Evolutionary conservation across 345 rosid genomes (phyloP), one percentile per base, ranked within the genome.

Genomic region (Nasturtium officinale): DNA sequence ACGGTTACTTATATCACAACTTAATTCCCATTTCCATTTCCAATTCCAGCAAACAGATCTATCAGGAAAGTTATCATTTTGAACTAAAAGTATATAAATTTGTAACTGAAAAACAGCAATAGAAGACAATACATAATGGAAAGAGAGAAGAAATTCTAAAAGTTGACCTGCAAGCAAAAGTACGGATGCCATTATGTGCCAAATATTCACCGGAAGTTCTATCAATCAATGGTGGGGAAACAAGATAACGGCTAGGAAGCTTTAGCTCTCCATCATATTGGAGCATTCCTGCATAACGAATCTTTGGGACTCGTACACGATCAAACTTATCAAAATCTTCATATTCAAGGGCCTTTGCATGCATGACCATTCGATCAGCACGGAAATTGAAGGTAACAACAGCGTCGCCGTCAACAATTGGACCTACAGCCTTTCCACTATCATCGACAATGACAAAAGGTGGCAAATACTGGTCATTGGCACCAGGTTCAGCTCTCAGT

Each of bases 131-230:
- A 8, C 21, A 35, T 16, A 4, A 62, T 28, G 63, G 43, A 15
- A 20, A 9, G 30, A 21, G 26, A 63, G 17, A 20, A 25, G 8
- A 29, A 26, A 46, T 25, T 55, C 5, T 2, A 48, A 35, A 52
- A 13, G 62, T 82, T 72, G 18, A 95, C 99, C 99, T 95, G 98
- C 99, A 91, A 67, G 98, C 98, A 82, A 95, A 95, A 54, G 98
- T 95, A 33, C 86, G 80, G 43, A 92, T 26, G 29, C 98, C 99
- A 11, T 95, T 95, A 52, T 82, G 85, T 66, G 84, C 94, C 56
- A 95, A 80, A 79, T 91, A 95, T 88, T 91, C 98, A 65, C 99
- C 97, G 29, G 96, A 91, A 53, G 99, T 95, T 64, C 99, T 87
- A 2, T 91, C 99, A 60, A 91, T 95, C 89, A 88, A 87, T 18